Base-by-base conservation (phyloP, 768 basidiomycete species). In the Erythrobasidium yunnanense region DNA sequence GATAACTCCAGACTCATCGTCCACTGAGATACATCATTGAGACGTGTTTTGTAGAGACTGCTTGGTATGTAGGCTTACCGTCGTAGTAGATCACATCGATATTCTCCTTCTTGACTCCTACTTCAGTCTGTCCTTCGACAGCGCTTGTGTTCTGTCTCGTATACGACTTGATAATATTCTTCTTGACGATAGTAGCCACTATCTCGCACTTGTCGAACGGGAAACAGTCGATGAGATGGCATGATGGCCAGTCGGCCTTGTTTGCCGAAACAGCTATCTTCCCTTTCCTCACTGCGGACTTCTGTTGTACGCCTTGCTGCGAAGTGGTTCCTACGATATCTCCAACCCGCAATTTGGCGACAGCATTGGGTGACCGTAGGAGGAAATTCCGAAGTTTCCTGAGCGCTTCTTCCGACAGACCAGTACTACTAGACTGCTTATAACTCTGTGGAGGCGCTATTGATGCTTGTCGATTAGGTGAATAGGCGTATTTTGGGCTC, bases 101-200 rank as follows among this genome's bases (percentile, higher is more conserved):
- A 20, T 6, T 27, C 25, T 50, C 60, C 23, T 63, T 30, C 29
- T 20, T 5, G 5, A 18, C 7, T 5, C 11, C 11, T 25, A 20
- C 42, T n/a, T 8, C 20, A 18, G 49, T 30, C 18, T 32, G 4
- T 4, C 20, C n/a, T n/a, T n/a, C n/a, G n/a, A n/a, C n/a, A n/a
- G n/a, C n/a, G n/a, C n/a, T n/a, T n/a, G n/a, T n/a, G n/a, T n/a
- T n/a, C n/a, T n/a, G n/a, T n/a, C n/a, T n/a, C n/a, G n/a, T n/a
- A n/a, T n/a, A n/a, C n/a, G n/a, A n/a, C n/a, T n/a, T n/a, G n/a
- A n/a, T n/a, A n/a, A n/a, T n/a, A 27, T 49, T 63, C 47, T 49
- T 63, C 60, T 63, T 63, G 27, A 63, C 60, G 30, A 63, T 38
- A 2, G 60, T 63, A 20, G 60, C 60, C 47, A 63, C 60, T 7